Evolutionary conservation across 768 basidiomycete genomes (phyloP).

Genomic region (Cytidiella melzeri): DNA sequence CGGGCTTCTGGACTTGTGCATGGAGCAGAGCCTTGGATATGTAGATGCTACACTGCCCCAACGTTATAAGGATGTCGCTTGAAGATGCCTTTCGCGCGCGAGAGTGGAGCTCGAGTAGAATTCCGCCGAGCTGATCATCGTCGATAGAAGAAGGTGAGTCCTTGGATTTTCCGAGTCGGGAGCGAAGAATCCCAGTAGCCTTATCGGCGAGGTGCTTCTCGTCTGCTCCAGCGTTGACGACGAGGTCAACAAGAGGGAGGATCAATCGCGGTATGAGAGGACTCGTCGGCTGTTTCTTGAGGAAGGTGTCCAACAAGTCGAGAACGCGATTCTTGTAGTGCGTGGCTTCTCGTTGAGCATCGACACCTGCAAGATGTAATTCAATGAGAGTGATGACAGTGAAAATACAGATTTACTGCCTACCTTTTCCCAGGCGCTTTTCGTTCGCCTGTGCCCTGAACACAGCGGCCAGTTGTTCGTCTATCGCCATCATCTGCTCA

Average conservation of each 20-base stretch:
- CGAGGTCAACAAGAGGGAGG: constrained; percentile 71
- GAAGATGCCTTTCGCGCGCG: constrained; percentile 65
- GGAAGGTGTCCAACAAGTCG: constrained; percentile 85
- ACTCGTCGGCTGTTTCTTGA: constrained; percentile 74
- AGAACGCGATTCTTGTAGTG: constrained; percentile 96
- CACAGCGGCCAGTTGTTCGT: constrained; percentile 84
- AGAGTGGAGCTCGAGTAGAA: constrained; percentile 60
- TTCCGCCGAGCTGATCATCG: constrained; percentile 34
- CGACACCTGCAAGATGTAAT: constrained; percentile 38
- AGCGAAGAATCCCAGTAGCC: constrained; percentile 70
- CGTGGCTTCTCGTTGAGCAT: constrained; percentile 80
- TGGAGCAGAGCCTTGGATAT: constrained; percentile 47
- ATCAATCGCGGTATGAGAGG: constrained; percentile 61
- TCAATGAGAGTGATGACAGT: background rate
- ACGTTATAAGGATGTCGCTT: constrained; percentile 52
- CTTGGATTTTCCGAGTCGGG: constrained; percentile 68
- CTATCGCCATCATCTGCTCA: constrained; percentile 96
- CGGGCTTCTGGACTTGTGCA: constrained; percentile 31
- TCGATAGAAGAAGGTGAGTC: constrained; percentile 43
- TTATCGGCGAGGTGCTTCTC: constrained; percentile 90
- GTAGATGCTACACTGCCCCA: constrained; percentile 69
- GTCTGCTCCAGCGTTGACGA: constrained; percentile 58
- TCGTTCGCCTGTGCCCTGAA: constrained; percentile 66
- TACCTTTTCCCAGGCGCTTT: constrained; percentile 62
- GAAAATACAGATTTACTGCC: constrained; percentile 26